These are phyloP conservation scores for Aureobasidium mangrovei DNA, from an alignment of 2,329 filamentous ascomycete genomes.

Conservation along the genomic window DNA sequence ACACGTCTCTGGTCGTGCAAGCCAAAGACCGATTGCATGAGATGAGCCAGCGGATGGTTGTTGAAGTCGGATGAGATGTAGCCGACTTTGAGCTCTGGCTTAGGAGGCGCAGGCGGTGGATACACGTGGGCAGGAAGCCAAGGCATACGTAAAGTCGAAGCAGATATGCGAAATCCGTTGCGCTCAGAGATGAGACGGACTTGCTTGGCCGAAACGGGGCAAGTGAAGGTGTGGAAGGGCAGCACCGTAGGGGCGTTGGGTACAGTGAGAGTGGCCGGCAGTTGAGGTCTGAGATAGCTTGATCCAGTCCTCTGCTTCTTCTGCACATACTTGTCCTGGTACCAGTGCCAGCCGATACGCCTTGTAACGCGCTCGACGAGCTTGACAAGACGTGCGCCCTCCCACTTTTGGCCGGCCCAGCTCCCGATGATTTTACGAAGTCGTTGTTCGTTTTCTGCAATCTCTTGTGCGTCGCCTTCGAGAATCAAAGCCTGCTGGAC, in stretches of 20 bases:
- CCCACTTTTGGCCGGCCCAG: slow-evolving; percentile 73
- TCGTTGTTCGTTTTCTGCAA: slow-evolving; percentile 29
- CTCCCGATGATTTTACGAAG: slow-evolving; percentile 30
- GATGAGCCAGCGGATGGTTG: slow-evolving; percentile 89
- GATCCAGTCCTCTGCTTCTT: slow-evolving; percentile 47
- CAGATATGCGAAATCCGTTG: slow-evolving; percentile 87
- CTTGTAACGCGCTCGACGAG: slow-evolving; percentile 78
- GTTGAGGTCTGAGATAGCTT: slow-evolving; percentile 61
- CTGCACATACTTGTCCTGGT: slow-evolving; percentile 67
- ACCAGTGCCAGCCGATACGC: slow-evolving; percentile 74
- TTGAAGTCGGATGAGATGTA: slow-evolving; percentile 99
- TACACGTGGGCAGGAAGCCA: slow-evolving; percentile 81
- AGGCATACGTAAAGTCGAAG: slow-evolving; percentile 72
- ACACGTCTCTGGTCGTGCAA: slow-evolving; percentile 67
- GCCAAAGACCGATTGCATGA: slow-evolving; percentile 98
- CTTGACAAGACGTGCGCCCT: slow-evolving; percentile 76
- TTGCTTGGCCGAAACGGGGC: slow-evolving; percentile 80
- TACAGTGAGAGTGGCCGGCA: slow-evolving; percentile 64
- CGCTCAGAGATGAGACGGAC: slow-evolving; percentile 91
- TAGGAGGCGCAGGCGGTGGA: slow-evolving; percentile 73
- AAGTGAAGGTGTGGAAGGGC: slow-evolving; percentile 97
- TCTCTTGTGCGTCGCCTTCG: slow-evolving; percentile 25
- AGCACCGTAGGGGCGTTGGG: slow-evolving; percentile 88
- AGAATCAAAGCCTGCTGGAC: slow-evolving; percentile 38
- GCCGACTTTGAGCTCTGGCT: slow-evolving; percentile 77